These are phyloP conservation scores for Teratosphaeria destructans DNA, from an alignment of 2,329 filamentous ascomycete genomes.

Conservation along the genomic window DNA sequence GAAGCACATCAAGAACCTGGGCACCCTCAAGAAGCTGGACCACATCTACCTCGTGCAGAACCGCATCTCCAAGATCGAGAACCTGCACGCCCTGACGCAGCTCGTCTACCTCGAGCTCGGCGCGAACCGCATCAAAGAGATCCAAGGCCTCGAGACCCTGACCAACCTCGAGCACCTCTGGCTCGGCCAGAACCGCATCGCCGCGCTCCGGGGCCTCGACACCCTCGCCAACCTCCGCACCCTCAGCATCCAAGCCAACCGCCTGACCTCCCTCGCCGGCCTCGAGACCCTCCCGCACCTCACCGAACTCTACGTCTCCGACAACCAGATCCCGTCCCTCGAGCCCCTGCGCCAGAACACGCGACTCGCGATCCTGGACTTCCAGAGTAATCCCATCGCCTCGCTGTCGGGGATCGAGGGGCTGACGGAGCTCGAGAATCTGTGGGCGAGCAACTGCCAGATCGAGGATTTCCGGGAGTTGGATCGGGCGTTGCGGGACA, in stretches of 20 bases:
- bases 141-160: slow-evolving; percentile 72
- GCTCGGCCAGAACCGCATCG: slow-evolving; percentile 96
- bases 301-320: slow-evolving; percentile 89
- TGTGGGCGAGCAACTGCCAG: slow-evolving; percentile 90
- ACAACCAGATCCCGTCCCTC: slow-evolving; percentile 77
- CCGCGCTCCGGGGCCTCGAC: slow-evolving; percentile 65
- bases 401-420: slow-evolving; percentile 62
- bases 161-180: slow-evolving; percentile 77
- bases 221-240: slow-evolving; percentile 70
- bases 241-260: slow-evolving; percentile 90
- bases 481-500: slow-evolving; percentile 66
- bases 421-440: slow-evolving; percentile 66
- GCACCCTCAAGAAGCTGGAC: slow-evolving; percentile 63
- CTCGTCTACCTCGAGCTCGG: slow-evolving; percentile 81
- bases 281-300: slow-evolving; percentile 64
- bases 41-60: slow-evolving; percentile 93
- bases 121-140: slow-evolving; percentile 82
- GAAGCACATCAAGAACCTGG: slow-evolving; percentile 89
- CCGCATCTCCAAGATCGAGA: slow-evolving; percentile 81
- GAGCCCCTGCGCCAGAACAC: slow-evolving; percentile 48
- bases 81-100: slow-evolving; percentile 61
- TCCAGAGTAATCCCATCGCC: slow-evolving; percentile 75
- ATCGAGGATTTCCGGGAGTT: slow-evolving; percentile 72
- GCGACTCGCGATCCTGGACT: slow-evolving; percentile 69
- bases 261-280: slow-evolving; percentile 67